Conservation (phyloP, 2,329 filamentous ascomycete species). For the Colletotrichum chrysophilum region DNA sequence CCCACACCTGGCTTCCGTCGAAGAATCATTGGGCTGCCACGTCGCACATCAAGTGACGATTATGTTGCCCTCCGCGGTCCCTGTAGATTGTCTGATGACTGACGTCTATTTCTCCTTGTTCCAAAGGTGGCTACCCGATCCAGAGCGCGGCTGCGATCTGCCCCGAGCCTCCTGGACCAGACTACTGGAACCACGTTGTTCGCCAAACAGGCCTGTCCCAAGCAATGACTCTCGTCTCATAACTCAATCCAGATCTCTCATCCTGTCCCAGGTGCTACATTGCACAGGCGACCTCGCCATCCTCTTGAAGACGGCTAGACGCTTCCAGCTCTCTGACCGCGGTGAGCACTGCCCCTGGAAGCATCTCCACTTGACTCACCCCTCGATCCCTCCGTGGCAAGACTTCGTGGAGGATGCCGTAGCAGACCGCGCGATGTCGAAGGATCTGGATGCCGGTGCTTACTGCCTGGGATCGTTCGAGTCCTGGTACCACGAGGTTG, state of each 20-base stretch:
- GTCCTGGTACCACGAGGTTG: neutral
- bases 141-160: slow-evolving; percentile 3
- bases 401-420: neutral
- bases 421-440: neutral
- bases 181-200: slow-evolving; percentile 15
- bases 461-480: neutral
- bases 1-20: neutral
- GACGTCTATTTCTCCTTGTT: neutral
- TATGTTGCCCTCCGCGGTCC: neutral
- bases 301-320: neutral
- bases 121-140: neutral
- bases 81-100: neutral
- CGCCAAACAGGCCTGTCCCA: neutral
- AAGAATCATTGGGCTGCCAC: neutral
- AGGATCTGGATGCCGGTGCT: neutral
- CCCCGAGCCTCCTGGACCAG: slow-evolving; percentile 11
- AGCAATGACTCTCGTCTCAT: neutral
- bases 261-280: slow-evolving; percentile 10
- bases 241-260: neutral
- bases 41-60: slow-evolving; percentile 7
- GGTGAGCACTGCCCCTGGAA: neutral
- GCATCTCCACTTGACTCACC: neutral
- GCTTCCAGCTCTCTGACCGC: neutral
- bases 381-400: neutral
- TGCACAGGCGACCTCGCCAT: neutral